These are phyloP conservation scores for Penicillium sp. DNA, from an alignment of 2,329 filamentous ascomycete genomes.

Conservation along the genomic window DNA sequence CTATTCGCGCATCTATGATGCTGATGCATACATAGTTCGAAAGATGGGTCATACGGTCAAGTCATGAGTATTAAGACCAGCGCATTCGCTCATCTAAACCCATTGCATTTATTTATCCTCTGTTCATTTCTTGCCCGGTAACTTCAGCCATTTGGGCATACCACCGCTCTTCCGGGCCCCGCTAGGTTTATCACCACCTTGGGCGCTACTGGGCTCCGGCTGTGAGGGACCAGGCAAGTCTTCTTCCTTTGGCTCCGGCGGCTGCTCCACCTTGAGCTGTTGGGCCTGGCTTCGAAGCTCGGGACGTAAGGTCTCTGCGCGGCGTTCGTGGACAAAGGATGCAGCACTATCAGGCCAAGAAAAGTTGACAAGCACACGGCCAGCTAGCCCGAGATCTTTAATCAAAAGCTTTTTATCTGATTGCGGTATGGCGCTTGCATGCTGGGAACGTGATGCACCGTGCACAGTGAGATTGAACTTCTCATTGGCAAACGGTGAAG, in stretches of 20 bases:
- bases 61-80: constrained; percentile 11
- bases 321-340: constrained; percentile 51
- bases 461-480: constrained; percentile 71
- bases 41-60: neutral
- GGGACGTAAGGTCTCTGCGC: constrained; percentile 58
- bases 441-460: constrained; percentile 25
- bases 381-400: constrained; percentile 66
- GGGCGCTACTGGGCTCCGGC: constrained; percentile 30
- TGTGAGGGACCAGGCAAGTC: constrained; percentile 6
- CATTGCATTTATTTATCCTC: neutral
- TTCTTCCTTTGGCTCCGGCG: constrained; percentile 51
- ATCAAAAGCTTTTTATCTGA: constrained; percentile 61
- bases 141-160: constrained; percentile 70
- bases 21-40: neutral
- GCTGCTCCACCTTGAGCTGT: constrained; percentile 56
- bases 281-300: constrained; percentile 63
- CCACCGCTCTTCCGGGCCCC: constrained; percentile 35
- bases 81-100: constrained; percentile 1
- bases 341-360: constrained; percentile 67
- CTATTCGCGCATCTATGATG: neutral
- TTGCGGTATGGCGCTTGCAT: constrained; percentile 37
- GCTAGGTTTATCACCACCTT: constrained; percentile 33
- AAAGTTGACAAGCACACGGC: constrained; percentile 72
- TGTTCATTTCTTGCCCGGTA: constrained; percentile 67
- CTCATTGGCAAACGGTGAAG: constrained; percentile 53